Evolutionary conservation across 306 rosid species (phyloP), one percentile per base, ranked within the genome.

Genomic region (Alnus rubra): DNA sequence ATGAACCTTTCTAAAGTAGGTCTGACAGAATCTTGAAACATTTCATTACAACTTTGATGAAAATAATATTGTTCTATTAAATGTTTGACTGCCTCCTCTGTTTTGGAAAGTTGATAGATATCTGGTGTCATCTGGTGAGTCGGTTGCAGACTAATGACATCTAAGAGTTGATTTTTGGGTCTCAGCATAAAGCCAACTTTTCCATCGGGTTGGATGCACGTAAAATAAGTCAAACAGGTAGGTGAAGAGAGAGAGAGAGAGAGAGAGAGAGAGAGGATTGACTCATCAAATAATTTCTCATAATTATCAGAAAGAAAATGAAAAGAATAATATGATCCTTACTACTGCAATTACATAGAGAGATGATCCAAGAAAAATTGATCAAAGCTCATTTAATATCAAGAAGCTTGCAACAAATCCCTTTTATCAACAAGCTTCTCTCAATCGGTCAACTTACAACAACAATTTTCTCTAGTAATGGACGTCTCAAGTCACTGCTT

Each of bases 81-180:
- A 75, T 73, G 82, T 79, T 76, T 44, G 77, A 81, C 84, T 74
- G 90, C 51, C 82, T 23, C 56, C 51, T 62, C 72, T 73, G 84
- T 69, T 80, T 77, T 59, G 42, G 16, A 15, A 44, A 18, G 28
- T 67, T 42, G 51, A 65, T 48, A 65, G 75, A 5, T 45, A 71
- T 64, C 18, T 75, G 30, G 18, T 42, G n/a, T 42, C 54, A 71
- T 64, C 37, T 75, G 30, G 18, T 42, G n/a, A 48, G 78, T 28
- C 1, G 30, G 45, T 33, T 13, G 28, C 31, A 16, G 50, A 47
- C 5, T 18, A 42, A 39, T 67, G 55, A 62, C 37, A 28, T 30
- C 50, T 45, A 58, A 63, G 53, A 54, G 56, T 76, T 19, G 16
- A 67, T 59, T 70, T 63, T 68, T 79, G 19, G 81, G 75, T 55